Base-by-base conservation (phyloP, 331 rosid genomes). In the Spiraea crenata region DNA sequence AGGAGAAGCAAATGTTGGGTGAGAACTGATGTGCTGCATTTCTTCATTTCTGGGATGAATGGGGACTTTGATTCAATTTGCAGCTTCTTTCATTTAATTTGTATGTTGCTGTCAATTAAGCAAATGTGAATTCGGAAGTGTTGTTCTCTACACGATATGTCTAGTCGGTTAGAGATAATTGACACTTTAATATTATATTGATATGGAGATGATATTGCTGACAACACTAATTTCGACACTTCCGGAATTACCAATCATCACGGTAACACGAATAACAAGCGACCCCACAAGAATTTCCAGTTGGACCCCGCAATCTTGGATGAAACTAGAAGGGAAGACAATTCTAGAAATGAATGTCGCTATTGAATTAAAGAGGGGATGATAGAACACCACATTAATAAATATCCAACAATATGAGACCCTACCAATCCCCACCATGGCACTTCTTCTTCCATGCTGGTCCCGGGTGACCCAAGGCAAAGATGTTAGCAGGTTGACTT, bases 31-130 rank as follows among this genome's bases (percentile, higher is more conserved):
- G 42, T 17, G 60, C 40, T 12, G 70, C 34, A 9, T 55, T 78
- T 80, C 80, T 77, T 83, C 90, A 85, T 70, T 48, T 62, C 45
- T 9, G 63, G 20, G 13, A 9, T 3, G 70, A 40, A 62, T 40
- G 52, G 3, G 11, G 20, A 56, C 17, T 56, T 55, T 42, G 55
- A 5, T 56, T 11, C 9, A 57, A 48, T 3, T 56, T 47, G 2
- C 63, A 31, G 76, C 60, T 72, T 17, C 20, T 50, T 37, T 59
- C 63, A 20, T 59, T 59, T 51, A 54, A 41, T 54, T 54, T 69
- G 41, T 54, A 7, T 12, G 63, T 57, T 55, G n/a, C 38, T 45
- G 57, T 3, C 67, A 46, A 57, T 12, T 57, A 40, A n/a, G 63
- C 62, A 57, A 57, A 31, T 10, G 37, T 25, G 61, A 31, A 54